A percentile compares a stretch with the other conserved stretches of the same genome.
Evolutionary conservation across 2,329 filamentous ascomycete species (phyloP).

Genomic region (Stemphylium lycopersici): DNA sequence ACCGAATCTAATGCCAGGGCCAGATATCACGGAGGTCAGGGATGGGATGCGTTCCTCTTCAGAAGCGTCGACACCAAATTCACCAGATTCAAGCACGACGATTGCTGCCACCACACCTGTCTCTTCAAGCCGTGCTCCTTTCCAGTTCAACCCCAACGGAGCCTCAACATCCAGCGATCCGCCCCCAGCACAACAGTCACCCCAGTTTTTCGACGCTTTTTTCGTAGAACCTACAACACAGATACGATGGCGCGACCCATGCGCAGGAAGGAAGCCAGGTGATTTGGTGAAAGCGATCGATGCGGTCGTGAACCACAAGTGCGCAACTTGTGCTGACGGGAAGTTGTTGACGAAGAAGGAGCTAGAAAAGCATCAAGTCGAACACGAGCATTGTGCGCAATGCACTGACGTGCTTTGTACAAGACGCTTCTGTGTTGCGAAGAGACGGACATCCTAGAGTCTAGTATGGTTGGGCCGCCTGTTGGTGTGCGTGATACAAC

Average conservation of each 20-base stretch:
- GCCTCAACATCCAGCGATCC: background rate
- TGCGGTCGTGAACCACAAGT: conserved; percentile 25
- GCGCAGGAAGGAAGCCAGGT: conserved; percentile 8
- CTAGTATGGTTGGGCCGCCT: conserved; percentile 16
- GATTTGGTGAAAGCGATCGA: conserved; percentile 19
- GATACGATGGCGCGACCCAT: conserved; percentile 32
- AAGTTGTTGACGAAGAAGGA: conserved; percentile 35
- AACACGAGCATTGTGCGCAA: conserved; percentile 31
- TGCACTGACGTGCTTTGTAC: conserved; percentile 25
- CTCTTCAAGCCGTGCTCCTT: conserved; percentile 9
- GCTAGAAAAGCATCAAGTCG: conserved; percentile 28
- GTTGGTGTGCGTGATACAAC: conserved; percentile 4
- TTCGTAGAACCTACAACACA: conserved; percentile 34
- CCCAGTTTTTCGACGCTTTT: conserved; percentile 14
- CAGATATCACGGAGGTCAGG: background rate
- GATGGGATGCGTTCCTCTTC: background rate
- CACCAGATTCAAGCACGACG: background rate
- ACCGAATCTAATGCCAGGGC: background rate
- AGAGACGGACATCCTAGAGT: background rate
- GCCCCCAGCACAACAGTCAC: background rate
- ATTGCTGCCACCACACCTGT: background rate
- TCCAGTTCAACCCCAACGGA: conserved; percentile 24
- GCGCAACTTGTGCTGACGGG: conserved; percentile 28
- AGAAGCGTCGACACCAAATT: background rate
- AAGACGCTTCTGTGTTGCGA: conserved; percentile 34